Base-by-base conservation (phyloP, 305 asterid species). In the Plantago coronopus region DNA sequence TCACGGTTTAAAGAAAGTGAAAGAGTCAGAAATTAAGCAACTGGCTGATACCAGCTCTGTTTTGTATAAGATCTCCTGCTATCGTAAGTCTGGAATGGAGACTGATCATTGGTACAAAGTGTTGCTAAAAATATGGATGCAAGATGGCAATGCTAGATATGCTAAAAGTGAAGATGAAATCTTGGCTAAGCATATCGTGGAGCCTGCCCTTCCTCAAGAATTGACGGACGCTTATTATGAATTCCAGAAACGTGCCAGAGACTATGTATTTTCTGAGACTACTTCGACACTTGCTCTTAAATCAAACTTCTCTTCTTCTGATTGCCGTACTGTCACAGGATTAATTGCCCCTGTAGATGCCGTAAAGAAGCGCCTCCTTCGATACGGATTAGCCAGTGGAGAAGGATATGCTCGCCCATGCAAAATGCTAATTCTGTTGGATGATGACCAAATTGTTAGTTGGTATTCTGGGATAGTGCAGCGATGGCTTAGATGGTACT, bases 101-200 rank as follows among this genome's bases (percentile, higher is more conserved):
- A 91, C 97, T 5, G 98, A 91, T 64, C 97, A 89, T 72, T 89
- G 97, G 97, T 89, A 81, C 76, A 89, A 83, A 78, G 57, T 68
- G 66, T 63, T 91, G 27, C 79, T 91, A 47, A 86, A 86, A 72
- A 69, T 86, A 59, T 91, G 97, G 98, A 72, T 87, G 81, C 95
- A 87, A 75, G 78, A 75, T 25, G 61, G 78, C 46, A 78, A 80
- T 48, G 76, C 76, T 27, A 80, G 66, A 65, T 57, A 61, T 16
- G 76, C 64, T 50, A 76, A 27, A 20, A 79, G 62, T 55, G 91
- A 77, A 80, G 95, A 81, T 57, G 38, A 21, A 31, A 43, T 89
- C 45, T 72, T 91, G 71, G 78, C 87, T 48, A 83, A 73, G 73
- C 71, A 68, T 74, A 66, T 91, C 29, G 74, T 66, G n/a, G 96